These are phyloP conservation scores for Canariomyces notabilis DNA, from an alignment of 2,329 filamentous ascomycete species.

Conservation along the genomic window DNA sequence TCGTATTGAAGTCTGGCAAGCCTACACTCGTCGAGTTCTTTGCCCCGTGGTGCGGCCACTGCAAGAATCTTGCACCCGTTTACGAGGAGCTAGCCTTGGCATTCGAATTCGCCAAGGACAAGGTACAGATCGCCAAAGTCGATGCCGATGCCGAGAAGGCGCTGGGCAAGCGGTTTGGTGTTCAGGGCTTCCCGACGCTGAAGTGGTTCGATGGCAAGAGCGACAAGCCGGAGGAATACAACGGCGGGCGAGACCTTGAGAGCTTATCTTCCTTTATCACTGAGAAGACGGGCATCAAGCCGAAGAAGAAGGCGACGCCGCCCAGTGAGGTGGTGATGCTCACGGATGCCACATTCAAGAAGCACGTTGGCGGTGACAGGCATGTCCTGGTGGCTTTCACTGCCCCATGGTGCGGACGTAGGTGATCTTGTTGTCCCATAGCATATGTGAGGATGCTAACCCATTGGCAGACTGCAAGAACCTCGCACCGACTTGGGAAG, in stretches of 20 bases:
- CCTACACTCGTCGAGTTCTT: constrained; percentile 97
- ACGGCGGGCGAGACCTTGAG: constrained; percentile 80
- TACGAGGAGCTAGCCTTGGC: constrained; percentile 82
- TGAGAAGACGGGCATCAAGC: constrained; percentile 80
- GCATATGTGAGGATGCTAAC: background rate
- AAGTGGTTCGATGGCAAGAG: constrained; percentile 98
- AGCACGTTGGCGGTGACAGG: constrained; percentile 76
- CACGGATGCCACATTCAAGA: constrained; percentile 72
- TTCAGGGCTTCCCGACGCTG: constrained; percentile 93
- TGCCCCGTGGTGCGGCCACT: constrained; percentile 98
- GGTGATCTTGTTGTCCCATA: constrained; percentile 39
- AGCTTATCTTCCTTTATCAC: constrained; percentile 74
- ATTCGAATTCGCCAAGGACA: constrained; percentile 66
- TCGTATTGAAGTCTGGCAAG: constrained; percentile 87
- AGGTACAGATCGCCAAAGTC: constrained; percentile 89
- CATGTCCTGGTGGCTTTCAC: constrained; percentile 94
- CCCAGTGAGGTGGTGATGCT: constrained; percentile 75
- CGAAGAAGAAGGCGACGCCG: constrained; percentile 68
- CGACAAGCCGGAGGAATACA: constrained; percentile 78
- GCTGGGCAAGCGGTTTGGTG: constrained; percentile 78
- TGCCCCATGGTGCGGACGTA: constrained; percentile 97
- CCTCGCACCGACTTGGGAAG: constrained; percentile 87
- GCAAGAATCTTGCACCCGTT: constrained; percentile 91
- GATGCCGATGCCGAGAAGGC: constrained; percentile 86
- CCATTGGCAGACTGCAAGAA: constrained; percentile 79